phyloP scores from a whole-genome alignment of 805 yeast species.

The Ogataea nonfermentans region DNA sequence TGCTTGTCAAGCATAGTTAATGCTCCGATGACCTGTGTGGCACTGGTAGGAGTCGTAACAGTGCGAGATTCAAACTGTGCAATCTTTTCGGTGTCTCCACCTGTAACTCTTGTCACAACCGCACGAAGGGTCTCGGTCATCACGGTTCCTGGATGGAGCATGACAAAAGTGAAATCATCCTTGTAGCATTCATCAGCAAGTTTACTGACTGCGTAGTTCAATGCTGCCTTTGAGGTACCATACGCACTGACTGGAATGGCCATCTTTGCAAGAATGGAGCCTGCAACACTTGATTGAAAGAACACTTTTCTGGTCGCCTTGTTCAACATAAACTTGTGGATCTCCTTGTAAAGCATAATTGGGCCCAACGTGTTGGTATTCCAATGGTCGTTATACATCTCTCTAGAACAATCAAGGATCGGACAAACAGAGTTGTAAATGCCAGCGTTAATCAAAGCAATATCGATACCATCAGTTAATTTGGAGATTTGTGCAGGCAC shows the following conservation, averaged over 20 bases:
- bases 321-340: slow-evolving; percentile 1
- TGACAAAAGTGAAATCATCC: neutral
- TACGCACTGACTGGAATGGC: neutral
- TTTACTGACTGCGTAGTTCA: neutral
- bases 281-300: slow-evolving; percentile 1
- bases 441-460: slow-evolving; percentile 9
- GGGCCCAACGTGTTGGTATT: slow-evolving; percentile 5
- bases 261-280: neutral
- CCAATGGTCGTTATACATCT: neutral
- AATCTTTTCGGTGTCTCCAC: neutral
- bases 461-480: slow-evolving; percentile 4
- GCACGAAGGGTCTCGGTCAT: neutral
- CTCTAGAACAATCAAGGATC: neutral
- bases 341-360: slow-evolving; percentile 4
- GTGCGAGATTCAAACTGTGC: neutral
- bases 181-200: slow-evolving; percentile 1
- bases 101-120: neutral
- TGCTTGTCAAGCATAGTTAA: neutral
- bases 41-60: neutral
- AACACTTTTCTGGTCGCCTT: slow-evolving; percentile 1
- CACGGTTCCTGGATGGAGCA: neutral
- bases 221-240: neutral
- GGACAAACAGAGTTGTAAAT: neutral
- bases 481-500: slow-evolving; percentile 1
- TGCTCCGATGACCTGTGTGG: neutral